Evolutionary conservation across 805 yeast species (phyloP).

Genomic region (Starmera quercuum): DNA sequence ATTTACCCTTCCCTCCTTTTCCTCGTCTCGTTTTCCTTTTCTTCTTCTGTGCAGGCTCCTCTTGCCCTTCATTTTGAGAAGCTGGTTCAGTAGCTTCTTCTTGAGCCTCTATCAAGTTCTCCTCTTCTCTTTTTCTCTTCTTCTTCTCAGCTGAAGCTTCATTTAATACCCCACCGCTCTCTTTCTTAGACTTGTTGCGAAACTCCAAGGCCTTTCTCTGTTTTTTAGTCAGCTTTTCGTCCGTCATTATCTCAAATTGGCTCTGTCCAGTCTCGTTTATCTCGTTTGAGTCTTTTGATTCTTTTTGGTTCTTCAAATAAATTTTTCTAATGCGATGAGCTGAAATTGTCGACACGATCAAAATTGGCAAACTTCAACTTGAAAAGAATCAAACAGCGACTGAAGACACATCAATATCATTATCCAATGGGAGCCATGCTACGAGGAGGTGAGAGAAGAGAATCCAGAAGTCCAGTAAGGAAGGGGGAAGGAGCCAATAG

Average conservation of each 20-base stretch:
- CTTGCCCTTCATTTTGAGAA: conserved; percentile 3
- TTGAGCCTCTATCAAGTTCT: conserved; percentile 21
- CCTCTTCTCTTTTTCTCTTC: conserved; percentile 11
- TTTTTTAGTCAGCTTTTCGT: conserved; percentile 51
- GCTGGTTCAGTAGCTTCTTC: conserved; percentile 14
- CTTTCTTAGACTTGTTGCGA: conserved; percentile 26
- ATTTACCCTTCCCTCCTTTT: conserved; percentile 32
- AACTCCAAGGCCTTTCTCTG: conserved; percentile 58
- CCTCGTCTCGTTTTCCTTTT: conserved; percentile 75
- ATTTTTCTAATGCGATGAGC: conserved; percentile 1
- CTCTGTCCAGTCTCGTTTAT: too few relatives aligned
- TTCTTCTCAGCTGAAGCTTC: conserved; percentile 15
- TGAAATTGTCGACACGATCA: neutral
- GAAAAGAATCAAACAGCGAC: too few relatives aligned
- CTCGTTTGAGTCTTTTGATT: too few relatives aligned
- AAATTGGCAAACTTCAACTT: neutral
- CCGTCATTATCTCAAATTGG: neutral
- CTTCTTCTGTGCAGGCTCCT: conserved; percentile 36
- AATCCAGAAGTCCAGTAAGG: too few relatives aligned
- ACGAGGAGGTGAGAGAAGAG: too few relatives aligned
- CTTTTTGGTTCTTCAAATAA: conserved; percentile 1
- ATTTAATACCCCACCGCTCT: conserved; percentile 16
- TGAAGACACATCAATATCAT: too few relatives aligned
- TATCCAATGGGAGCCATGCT: too few relatives aligned
- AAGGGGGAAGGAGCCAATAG: too few relatives aligned